Base-by-base conservation (phyloP, 2,329 filamentous ascomycete genomes). In the Ophiostoma triangulosporum region DNA sequence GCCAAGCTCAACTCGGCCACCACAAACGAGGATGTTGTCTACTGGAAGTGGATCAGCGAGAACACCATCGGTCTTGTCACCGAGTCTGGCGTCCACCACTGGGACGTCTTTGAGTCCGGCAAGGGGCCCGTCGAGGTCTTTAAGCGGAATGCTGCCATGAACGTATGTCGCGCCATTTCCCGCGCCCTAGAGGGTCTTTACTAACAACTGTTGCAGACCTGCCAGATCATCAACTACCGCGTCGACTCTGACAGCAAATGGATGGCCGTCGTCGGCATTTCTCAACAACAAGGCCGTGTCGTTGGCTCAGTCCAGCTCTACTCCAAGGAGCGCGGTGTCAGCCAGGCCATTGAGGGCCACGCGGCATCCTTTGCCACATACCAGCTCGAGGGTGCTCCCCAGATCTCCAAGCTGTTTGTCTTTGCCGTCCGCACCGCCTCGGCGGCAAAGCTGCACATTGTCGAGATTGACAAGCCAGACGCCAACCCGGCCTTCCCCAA, bases 161-260 rank as follows among this genome's bases (percentile, higher is more conserved):
- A 78, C 62, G 88, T 93, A 76, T 61, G 85, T 74, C 3, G 11
- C 9, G 9, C 9, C 29, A 32, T 38, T 38, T 48, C 7, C 24
- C 8, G 24, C 20, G 20, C 20, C 48, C 14, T 33, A n/a, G 17
- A 17, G 8, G 17, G 48, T 6, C 32, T 29, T 14, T 12, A n/a
- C 43, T 40, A 29, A 32, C 50, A 32, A 5, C n/a, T 20, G 15
- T 48, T n/a, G 12, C 63, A 94, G 88, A 86, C 85, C 60, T 94
- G 88, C 71, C 93, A 98, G 80, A 98, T 98, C 70, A 98, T 98
- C 80, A 98, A 97, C 74, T 98, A 98, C 73, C 88, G 91, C 62
- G 87, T 94, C 62, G 96, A 91, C 69, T 81, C 84, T 60, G 91
- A 98, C 60, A 88, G 89, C 67, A 95, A 95, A 71, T 98, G 93